Conservation (phyloP, 352 stramenopile genomes). For the Globisporangium heterothallicum region DNA sequence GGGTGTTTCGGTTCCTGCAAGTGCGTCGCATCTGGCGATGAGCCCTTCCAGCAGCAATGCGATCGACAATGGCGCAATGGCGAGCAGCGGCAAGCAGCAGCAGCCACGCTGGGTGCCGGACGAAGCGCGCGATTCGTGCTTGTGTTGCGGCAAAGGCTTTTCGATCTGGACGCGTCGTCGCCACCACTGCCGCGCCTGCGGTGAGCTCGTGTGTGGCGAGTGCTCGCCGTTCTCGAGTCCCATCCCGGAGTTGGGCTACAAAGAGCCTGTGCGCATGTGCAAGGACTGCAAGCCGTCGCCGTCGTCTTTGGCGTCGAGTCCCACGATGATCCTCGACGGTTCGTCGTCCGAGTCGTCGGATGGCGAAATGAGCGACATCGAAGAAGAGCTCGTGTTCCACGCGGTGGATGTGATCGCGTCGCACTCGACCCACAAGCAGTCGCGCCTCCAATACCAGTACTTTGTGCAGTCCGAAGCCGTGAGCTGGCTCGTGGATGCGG, state of each 20-base stretch:
- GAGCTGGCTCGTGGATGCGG: constrained; percentile 73
- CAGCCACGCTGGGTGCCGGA: constrained; percentile 68
- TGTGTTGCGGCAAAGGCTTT: constrained; percentile 64
- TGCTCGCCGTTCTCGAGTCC: constrained; percentile 57
- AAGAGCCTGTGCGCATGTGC: constrained; percentile 64
- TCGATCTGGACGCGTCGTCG: constrained; percentile 65
- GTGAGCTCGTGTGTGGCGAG: constrained; percentile 67
- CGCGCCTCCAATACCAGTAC: constrained; percentile 77
- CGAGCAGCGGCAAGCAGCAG: constrained; percentile 3
- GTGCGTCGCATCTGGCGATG: constrained; percentile 8
- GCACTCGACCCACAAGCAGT: constrained; percentile 62
- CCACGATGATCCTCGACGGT: constrained; percentile 16
- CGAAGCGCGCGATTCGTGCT: constrained; percentile 57
- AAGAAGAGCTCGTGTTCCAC: constrained; percentile 51
- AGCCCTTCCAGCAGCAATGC: background rate
- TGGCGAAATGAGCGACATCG: constrained; percentile 43
- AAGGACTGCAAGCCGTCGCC: constrained; percentile 42
- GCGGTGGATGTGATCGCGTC: constrained; percentile 65
- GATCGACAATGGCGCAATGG: background rate
- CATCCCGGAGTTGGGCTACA: constrained; percentile 67
- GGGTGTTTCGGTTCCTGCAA: constrained; percentile 7
- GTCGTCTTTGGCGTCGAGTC: constrained; percentile 14
- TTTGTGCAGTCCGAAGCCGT: constrained; percentile 83
- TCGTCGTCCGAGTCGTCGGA: constrained; percentile 50
- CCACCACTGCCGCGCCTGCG: constrained; percentile 77